Conservation (phyloP, 2,329 filamentous ascomycete species). For the Zymoseptoria pseudotritici region DNA sequence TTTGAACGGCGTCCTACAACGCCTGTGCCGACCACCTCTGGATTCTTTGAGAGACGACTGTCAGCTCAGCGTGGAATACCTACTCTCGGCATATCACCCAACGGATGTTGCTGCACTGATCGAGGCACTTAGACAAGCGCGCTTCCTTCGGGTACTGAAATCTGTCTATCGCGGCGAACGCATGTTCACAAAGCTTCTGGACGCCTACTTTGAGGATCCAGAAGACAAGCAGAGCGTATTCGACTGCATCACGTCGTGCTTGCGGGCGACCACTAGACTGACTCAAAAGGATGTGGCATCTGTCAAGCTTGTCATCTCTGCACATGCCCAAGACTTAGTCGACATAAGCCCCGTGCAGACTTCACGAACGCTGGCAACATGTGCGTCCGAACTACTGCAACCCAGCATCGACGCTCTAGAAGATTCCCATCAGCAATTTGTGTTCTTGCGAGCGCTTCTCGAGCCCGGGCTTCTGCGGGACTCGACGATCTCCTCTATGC, state of each 20-base stretch:
- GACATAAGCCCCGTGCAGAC: constrained; percentile 58
- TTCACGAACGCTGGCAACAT: constrained; percentile 56
- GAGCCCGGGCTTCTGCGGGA: constrained; percentile 46
- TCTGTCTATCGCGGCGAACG: constrained; percentile 73
- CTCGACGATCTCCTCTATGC: constrained; percentile 22
- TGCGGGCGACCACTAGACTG: constrained; percentile 58
- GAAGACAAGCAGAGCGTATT: constrained; percentile 71
- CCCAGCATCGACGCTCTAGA: constrained; percentile 56
- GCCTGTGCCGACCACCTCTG: constrained; percentile 78
- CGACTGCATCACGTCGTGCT: constrained; percentile 66
- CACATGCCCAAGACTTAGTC: constrained; percentile 59
- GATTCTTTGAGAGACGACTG: constrained; percentile 81
- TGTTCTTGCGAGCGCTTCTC: constrained; percentile 69
- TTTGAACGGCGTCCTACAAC: constrained; percentile 69
- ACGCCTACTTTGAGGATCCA: constrained; percentile 77
- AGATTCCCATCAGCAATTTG: constrained; percentile 59
- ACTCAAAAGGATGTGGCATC: constrained; percentile 64
- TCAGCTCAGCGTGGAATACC: constrained; percentile 92
- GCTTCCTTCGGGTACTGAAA: constrained; percentile 88
- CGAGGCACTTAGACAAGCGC: constrained; percentile 67
- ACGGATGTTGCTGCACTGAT: constrained; percentile 71
- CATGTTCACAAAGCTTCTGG: constrained; percentile 69
- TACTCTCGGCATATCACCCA: constrained; percentile 88
- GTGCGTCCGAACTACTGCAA: constrained; percentile 59
- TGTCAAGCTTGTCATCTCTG: constrained; percentile 59